Evolutionary conservation across 257 asterid species (phyloP).

Genomic region (Salvia hispanica): DNA sequence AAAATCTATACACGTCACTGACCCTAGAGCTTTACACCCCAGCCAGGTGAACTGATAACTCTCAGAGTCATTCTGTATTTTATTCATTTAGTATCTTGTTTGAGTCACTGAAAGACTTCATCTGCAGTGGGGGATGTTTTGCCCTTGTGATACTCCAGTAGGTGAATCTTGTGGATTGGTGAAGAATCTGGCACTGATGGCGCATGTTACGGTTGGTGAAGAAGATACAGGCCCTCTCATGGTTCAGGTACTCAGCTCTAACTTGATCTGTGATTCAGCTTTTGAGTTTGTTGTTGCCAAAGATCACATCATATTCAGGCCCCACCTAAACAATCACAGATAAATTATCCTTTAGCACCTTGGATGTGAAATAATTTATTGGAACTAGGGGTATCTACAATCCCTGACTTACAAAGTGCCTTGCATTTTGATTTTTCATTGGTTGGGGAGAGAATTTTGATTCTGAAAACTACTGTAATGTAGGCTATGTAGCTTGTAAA

Average conservation of each 20-base stretch:
- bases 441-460: not conserved
- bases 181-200: constrained; percentile 94
- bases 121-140: constrained; percentile 96
- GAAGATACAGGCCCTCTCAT: constrained; percentile 83
- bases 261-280: not conserved
- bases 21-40: constrained; percentile 97
- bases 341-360: not conserved
- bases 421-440: not conserved
- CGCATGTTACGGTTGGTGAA: constrained; percentile 98
- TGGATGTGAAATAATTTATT: not conserved
- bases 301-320: not conserved
- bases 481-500: too few species aligned
- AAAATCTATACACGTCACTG: constrained; percentile 94
- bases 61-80: constrained; percentile 15
- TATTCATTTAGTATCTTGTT: constrained; percentile 12
- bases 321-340: constrained; percentile 5
- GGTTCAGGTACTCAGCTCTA: constrained; percentile 61
- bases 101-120: constrained; percentile 29
- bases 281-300: not conserved
- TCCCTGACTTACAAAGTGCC: not conserved
- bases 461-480: not conserved
- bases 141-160: constrained; percentile 99
- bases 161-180: constrained; percentile 99
- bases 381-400: constrained; percentile 15
- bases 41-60: constrained; percentile 70